phyloP scores from a whole-genome alignment of 2,329 filamentous ascomycete genomes.

The Ophiosphaerella narmari region DNA sequence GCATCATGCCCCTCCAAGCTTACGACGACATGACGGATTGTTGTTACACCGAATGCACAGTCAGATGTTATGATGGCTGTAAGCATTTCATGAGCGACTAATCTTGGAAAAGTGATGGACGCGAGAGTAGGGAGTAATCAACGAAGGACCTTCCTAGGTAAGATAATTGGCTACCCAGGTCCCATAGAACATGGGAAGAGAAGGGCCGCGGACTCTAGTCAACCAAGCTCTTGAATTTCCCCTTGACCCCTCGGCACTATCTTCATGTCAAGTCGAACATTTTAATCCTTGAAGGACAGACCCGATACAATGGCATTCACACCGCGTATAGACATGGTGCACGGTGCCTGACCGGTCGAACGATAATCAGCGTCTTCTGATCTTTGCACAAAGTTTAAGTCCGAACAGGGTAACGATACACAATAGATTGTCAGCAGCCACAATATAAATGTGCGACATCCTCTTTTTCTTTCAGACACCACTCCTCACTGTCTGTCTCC shows the following conservation, averaged over 20 bases:
- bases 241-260: too few relatives aligned
- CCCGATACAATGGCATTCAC: constrained; percentile 3
- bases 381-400: not conserved
- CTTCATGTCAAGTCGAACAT: not conserved
- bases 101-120: not conserved
- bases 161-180: too few relatives aligned
- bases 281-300: constrained; percentile 2
- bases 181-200: too few relatives aligned
- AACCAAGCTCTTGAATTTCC: too few relatives aligned
- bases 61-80: too few relatives aligned
- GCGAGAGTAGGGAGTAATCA: too few relatives aligned
- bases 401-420: not conserved
- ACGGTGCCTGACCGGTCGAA: constrained; percentile 5
- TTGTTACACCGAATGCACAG: too few relatives aligned
- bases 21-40: too few relatives aligned
- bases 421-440: not conserved
- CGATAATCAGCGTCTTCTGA: not conserved
- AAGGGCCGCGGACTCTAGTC: too few relatives aligned
- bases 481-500: not conserved
- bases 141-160: too few relatives aligned
- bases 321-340: not conserved
- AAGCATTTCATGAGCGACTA: too few relatives aligned
- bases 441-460: constrained; percentile 19
- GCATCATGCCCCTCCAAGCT: too few relatives aligned
- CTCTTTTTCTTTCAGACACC: not conserved